These are phyloP conservation scores for Microdochium bolleyi DNA, from an alignment of 2,329 filamentous ascomycete genomes.

Conservation along the genomic window DNA sequence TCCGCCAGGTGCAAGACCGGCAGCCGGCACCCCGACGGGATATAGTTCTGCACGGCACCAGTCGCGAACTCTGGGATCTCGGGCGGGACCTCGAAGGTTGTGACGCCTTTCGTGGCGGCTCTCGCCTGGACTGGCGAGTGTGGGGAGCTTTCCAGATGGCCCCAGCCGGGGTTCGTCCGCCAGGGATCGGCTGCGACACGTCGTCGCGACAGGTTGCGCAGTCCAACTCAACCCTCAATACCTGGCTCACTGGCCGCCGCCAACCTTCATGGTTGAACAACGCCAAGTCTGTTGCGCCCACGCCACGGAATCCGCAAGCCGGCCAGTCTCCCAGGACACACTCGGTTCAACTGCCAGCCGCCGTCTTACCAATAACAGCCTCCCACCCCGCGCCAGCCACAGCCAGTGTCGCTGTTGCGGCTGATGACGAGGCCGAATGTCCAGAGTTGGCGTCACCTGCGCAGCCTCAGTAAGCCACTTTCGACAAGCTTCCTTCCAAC, in stretches of 20 bases:
- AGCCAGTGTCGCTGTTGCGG: not conserved
- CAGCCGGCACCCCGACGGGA: too few species aligned
- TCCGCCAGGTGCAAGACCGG: too few species aligned
- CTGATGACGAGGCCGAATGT: not conserved
- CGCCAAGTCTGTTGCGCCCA: constrained; percentile 18
- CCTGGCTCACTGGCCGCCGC: constrained; percentile 24
- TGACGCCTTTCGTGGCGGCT: too few species aligned
- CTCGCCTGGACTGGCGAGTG: too few species aligned
- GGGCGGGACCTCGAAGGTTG: too few species aligned
- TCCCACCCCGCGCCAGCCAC: not conserved
- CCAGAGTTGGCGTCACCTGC: not conserved
- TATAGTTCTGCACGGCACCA: too few species aligned
- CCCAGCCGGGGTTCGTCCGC: not conserved
- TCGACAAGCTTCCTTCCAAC: not conserved
- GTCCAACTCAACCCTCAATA: constrained; percentile 31
- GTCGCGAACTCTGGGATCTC: too few species aligned
- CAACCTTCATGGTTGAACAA: constrained; percentile 24
- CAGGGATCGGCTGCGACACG: not conserved
- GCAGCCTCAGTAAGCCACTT: not conserved
- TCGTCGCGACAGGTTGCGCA: constrained; percentile 20
- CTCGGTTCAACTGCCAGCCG: constrained; percentile 2
- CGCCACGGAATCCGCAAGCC: constrained; percentile 14
- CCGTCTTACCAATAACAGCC: constrained; percentile 3
- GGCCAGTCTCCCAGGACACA: not conserved
- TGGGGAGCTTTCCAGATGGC: too few species aligned